phyloP scores from a whole-genome alignment of 305 asterid species.

The Fraxinus paxiana region DNA sequence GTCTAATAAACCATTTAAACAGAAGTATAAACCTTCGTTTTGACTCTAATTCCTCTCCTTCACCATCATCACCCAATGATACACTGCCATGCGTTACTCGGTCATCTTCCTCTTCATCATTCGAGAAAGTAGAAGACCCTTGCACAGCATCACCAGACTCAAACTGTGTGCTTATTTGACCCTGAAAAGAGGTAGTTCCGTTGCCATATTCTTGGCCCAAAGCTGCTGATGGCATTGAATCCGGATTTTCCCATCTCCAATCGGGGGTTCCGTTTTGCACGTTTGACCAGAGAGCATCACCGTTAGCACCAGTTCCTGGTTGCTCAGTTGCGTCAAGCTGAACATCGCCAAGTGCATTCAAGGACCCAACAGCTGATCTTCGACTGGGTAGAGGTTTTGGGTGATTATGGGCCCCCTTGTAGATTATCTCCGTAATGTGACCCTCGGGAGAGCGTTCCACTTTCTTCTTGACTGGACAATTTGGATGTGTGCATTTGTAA shows the following conservation, averaged over 20 bases:
- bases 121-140: conserved; percentile 63
- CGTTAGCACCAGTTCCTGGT: conserved; percentile 21
- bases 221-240: conserved; percentile 38
- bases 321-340: conserved; percentile 36
- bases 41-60: conserved; percentile 82
- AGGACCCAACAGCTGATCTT: conserved; percentile 35
- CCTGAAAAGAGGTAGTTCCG: conserved; percentile 33
- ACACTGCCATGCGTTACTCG: conserved; percentile 66
- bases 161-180: conserved; percentile 39
- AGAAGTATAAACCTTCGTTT: conserved; percentile 60
- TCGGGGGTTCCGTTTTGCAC: conserved; percentile 41
- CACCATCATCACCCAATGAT: conserved; percentile 67
- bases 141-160: conserved; percentile 59
- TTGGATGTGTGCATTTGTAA: conserved; percentile 54
- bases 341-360: conserved; percentile 25
- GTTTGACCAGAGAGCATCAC: conserved; percentile 39
- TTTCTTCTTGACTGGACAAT: conserved; percentile 56
- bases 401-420: conserved; percentile 58
- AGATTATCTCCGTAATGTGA: conserved; percentile 50
- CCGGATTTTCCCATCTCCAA: conserved; percentile 52
- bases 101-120: conserved; percentile 59
- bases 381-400: conserved; percentile 54
- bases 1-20: not conserved
- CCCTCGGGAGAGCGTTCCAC: conserved; percentile 61
- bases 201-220: conserved; percentile 44